These are phyloP conservation scores for Fraxinus cuspidata DNA, from an alignment of 257 asterid genomes.

Conservation along the genomic window DNA sequence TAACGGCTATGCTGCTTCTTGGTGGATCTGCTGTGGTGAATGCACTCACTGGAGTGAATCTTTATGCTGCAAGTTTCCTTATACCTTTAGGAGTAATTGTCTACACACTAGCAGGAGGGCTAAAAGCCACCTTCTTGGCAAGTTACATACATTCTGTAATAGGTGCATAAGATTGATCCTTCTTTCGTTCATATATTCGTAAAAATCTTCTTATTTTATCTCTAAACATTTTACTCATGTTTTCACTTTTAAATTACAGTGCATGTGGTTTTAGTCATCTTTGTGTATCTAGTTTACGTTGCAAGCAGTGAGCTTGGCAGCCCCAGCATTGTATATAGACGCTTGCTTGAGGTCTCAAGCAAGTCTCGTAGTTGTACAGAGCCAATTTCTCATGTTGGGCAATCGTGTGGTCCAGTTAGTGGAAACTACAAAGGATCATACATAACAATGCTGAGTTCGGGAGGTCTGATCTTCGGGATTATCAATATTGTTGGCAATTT, in stretches of 20 bases:
- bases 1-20: slow-evolving; percentile 93
- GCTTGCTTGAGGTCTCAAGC: slow-evolving; percentile 74
- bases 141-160: slow-evolving; percentile 92
- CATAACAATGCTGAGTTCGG: slow-evolving; percentile 84
- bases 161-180: slow-evolving; percentile 39
- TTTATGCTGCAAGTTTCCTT: slow-evolving; percentile 90
- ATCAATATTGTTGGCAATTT: slow-evolving; percentile 92
- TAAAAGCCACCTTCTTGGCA: slow-evolving; percentile 92
- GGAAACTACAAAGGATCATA: slow-evolving; percentile 88
- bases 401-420: slow-evolving; percentile 75
- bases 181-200: not conserved
- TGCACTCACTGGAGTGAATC: slow-evolving; percentile 89
- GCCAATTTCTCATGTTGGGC: slow-evolving; percentile 65
- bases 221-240: not conserved
- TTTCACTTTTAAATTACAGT: slow-evolving; percentile 45
- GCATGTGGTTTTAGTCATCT: slow-evolving; percentile 77
- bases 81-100: slow-evolving; percentile 86
- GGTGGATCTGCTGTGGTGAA: slow-evolving; percentile 94
- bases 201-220: not conserved
- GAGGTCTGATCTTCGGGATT: slow-evolving; percentile 86
- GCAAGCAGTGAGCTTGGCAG: slow-evolving; percentile 83
- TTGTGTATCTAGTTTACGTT: slow-evolving; percentile 76
- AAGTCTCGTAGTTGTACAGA: slow-evolving; percentile 61
- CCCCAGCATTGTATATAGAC: slow-evolving; percentile 65
- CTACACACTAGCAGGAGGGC: slow-evolving; percentile 89